A percentile compares a stretch with the other conserved stretches of the same genome.
These are phyloP conservation scores for barley (Hordeum vulgare) DNA, from an alignment of 176 grass and related monocot genomes.

Conservation along the genomic window MorexV3_pseudomolecules_assembly NC_058520.1:397608090-397608589, in stretches of 20 bases:
- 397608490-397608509: too few relatives aligned
- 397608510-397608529: not conserved
- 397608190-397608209: constrained; percentile 9
- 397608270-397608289: not conserved
- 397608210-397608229: constrained; percentile 5
- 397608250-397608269: not conserved
- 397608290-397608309: constrained; percentile 11
- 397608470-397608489: not conserved
- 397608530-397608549: not conserved
- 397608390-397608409: not conserved
- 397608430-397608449: not conserved
- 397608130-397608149: constrained; percentile 28
- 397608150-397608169: constrained; percentile 34
- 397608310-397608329: constrained; percentile 20
- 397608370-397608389: not conserved
- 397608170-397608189: not conserved
- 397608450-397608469: not conserved
- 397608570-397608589: not conserved
- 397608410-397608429: not conserved
- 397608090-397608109: constrained; percentile 26
- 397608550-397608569: not conserved
- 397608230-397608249: not conserved
- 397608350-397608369: constrained; percentile 15
- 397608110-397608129: constrained; percentile 16
- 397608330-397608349: not conserved